Evolutionary conservation across 169 alveolate genomes (phyloP), one percentile per base, ranked within the genome.

Genomic region (Babesia gibsoni): DNA sequence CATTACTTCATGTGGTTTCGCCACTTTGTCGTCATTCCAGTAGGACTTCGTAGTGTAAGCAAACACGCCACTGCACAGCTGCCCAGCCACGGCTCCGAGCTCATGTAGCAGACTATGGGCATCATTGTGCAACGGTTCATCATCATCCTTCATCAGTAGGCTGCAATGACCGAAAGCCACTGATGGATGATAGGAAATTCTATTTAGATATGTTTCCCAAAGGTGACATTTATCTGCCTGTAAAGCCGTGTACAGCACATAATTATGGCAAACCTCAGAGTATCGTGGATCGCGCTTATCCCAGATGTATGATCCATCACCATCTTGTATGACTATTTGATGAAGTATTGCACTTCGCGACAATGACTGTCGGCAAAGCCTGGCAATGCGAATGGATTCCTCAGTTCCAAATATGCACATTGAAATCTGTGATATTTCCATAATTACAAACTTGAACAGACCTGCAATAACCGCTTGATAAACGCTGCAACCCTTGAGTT

Each of bases 391-490:
- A 8, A 41, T 53, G 14, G 39, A 53, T 10, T 45, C 63, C 4
- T 20, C 37, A 16, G 23, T 58, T 18, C 56, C 42, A 48, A 27
- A 35, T 18, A 69, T 9, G 25, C 45, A 49, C 8, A 23, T 6
- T 9, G 64, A 30, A 16, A 69, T 63, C 81, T 67, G 56, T 0
- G 16, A 23, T 12, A 14, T 20, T 25, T 22, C 30, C 4, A 22
- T n/a, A 14, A 41, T n/a, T 1, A 41, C 52, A 23, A 8, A 37
- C 4, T 14, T 2, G 8, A 20, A 36, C 65, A n/a, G 12, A 69
- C 81, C 81, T 69, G 81, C 10, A 69, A 54, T 12, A 69, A 50
- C 14, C 81, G 81, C 32, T 59, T 61, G 29, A 69, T 48, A 23
- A 69, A 69, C 7, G 81, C 68, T 6, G 66, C 64, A 12, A 66